These are phyloP conservation scores for Xanthoconium stramineum DNA, from an alignment of 768 basidiomycete genomes.

Conservation along the genomic window DNA sequence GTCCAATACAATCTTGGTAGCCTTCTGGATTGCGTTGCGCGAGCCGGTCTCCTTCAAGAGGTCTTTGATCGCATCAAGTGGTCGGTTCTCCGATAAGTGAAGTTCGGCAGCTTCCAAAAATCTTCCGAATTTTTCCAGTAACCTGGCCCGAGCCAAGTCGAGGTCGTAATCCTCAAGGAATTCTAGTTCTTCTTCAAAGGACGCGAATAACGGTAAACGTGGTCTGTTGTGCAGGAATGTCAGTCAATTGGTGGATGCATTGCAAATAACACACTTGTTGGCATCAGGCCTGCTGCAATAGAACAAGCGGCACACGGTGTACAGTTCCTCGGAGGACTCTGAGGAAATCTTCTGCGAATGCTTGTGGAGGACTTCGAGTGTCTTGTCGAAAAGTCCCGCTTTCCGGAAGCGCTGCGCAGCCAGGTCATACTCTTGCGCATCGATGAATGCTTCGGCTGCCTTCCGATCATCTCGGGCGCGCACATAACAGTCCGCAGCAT, in stretches of 20 bases:
- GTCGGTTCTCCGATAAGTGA: slow-evolving; percentile 46
- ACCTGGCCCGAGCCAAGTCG: slow-evolving; percentile 42
- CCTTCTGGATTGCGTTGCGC: slow-evolving; percentile 31
- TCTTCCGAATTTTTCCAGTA: slow-evolving; percentile 43
- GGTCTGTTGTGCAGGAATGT: slow-evolving; percentile 33
- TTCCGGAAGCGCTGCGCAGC: slow-evolving; percentile 51
- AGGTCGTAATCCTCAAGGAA: slow-evolving; percentile 56
- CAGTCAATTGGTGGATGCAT: neutral
- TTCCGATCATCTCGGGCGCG: slow-evolving; percentile 34
- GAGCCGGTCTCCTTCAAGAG: slow-evolving; percentile 36
- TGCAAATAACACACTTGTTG: slow-evolving; percentile 14
- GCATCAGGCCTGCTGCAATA: slow-evolving; percentile 37
- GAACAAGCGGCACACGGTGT: slow-evolving; percentile 42
- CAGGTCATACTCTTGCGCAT: slow-evolving; percentile 40
- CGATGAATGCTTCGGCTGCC: slow-evolving; percentile 45
- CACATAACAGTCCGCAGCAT: slow-evolving; percentile 48
- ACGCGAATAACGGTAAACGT: slow-evolving; percentile 47
- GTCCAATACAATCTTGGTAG: slow-evolving; percentile 38
- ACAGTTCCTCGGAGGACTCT: slow-evolving; percentile 36
- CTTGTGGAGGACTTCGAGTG: slow-evolving; percentile 41
- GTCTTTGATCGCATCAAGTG: slow-evolving; percentile 44
- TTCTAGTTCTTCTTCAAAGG: slow-evolving; percentile 50
- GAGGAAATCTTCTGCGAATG: slow-evolving; percentile 32
- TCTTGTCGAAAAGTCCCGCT: slow-evolving; percentile 50
- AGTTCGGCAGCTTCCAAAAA: slow-evolving; percentile 51